A percentile compares a stretch with the other conserved stretches of the same genome.
These are phyloP conservation scores for Nitzschia sp. DNA, from an alignment of 108 stramenopile species.

Conservation along the genomic window DNA sequence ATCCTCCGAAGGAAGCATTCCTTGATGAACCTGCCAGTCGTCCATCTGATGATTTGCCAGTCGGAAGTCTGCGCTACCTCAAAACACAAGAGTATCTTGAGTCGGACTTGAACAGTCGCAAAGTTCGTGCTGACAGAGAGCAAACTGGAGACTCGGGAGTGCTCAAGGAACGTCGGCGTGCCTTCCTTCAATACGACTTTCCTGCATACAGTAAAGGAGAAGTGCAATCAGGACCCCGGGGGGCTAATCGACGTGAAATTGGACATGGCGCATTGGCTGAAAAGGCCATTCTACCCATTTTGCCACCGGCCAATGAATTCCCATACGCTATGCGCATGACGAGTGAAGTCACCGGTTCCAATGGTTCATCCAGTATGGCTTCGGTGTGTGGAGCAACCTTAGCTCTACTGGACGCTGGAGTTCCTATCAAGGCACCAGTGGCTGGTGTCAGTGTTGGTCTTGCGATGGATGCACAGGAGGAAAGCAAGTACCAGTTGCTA, in stretches of 20 bases:
- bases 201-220: slow-evolving; percentile 73
- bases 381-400: slow-evolving; percentile 64
- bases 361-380: slow-evolving; percentile 45
- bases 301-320: slow-evolving; percentile 70
- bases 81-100: slow-evolving; percentile 56
- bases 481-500: slow-evolving; percentile 48
- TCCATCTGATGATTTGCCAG: slow-evolving; percentile 36
- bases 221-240: slow-evolving; percentile 41
- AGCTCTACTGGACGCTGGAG: slow-evolving; percentile 90
- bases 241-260: slow-evolving; percentile 64
- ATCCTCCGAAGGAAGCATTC: slow-evolving; percentile 1
- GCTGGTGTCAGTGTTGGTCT: slow-evolving; percentile 90
- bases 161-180: slow-evolving; percentile 49
- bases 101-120: slow-evolving; percentile 57
- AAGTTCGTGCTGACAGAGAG: slow-evolving; percentile 57
- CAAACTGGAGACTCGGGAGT: slow-evolving; percentile 68
- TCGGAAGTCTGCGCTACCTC: slow-evolving; percentile 59
- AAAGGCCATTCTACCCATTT: slow-evolving; percentile 73
- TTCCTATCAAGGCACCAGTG: slow-evolving; percentile 76
- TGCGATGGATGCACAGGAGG: slow-evolving; percentile 6
- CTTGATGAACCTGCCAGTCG: not conserved
- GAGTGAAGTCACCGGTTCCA: slow-evolving; percentile 77
- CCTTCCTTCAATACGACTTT: slow-evolving; percentile 88
- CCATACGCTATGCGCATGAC: slow-evolving; percentile 87
- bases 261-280: slow-evolving; percentile 88